Base-by-base conservation (phyloP, 805 yeast species). In the Kuraishia ogatae region DNA sequence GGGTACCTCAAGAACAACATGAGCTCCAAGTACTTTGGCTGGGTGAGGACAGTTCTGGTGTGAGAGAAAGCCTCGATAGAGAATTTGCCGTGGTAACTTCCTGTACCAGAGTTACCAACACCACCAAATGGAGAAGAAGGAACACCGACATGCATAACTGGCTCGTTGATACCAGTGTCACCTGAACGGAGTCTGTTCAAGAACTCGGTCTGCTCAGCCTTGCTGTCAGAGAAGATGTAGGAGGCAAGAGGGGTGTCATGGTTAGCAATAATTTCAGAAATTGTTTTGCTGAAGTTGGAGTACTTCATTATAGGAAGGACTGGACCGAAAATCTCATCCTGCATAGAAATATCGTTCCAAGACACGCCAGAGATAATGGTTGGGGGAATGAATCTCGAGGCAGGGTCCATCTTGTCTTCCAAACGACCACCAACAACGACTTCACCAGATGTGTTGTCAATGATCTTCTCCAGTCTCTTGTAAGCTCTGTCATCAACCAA, bases 81-180 rank as follows among this genome's bases (percentile, higher is more conserved):
- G 65, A 71, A 76, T 58, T 69, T 71, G 2, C 97, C 97, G 65
- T 91, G 97, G 70, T 90, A 91, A 39, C 78, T 71, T 11, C 97
- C 97, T 56, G 74, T 72, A 1, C 98, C 98, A 0, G 97, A 89
- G 17, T 66, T 66, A 15, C 97, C 97, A 55, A 92, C 72, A 23
- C 98, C 98, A 39, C 98, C 98, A 70, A 92, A 93, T 24, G 97
- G 97, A 2, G 89, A 81, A 52, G 77, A 76, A 6, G 75, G 56
- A 54, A 87, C 75, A 0, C 82, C 92, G 49, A 81, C 89, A 59
- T 90, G 96, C 62, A 88, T 58, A 51, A 89, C 53, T 0, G 84
- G 77, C 60, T 91, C 97, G 65, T 90, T 89, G 58, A 88, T 72
- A 51, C 82, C 67, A 15, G 83, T 73, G 2, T 81, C 86, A 26